Evolutionary conservation across 1,284 basidiomycete species (phyloP), one percentile per base, ranked within the genome.

Genomic region (Ceratobasidium papillatum): DNA sequence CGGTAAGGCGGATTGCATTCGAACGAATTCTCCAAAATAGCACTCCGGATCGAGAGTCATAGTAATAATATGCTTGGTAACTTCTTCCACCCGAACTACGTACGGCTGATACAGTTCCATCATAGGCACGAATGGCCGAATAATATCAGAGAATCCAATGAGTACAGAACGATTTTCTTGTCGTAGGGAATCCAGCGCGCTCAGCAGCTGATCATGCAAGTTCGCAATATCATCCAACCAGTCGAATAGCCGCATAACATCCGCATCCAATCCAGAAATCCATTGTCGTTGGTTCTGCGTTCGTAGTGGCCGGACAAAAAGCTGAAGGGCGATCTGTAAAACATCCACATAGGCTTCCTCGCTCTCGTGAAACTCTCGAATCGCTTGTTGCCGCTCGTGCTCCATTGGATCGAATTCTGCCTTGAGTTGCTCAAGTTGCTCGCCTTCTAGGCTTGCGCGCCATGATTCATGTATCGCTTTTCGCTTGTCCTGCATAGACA

Each of bases 21-120:
- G 84, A 12, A 97, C 85, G 81, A 96, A 97, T 80, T 94, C 92
- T 1, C 92, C 93, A 83, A 97, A 93, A 75, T 93, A 91, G 79
- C 85, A 89, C 19, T 82, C 81, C 19, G 82, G 80, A 76, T 91
- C 87, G 11, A 83, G 81, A n/a, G 88, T 81, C 77, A 90, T 83
- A 41, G 83, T 81, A 63, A 88, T 86, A 45, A 95, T 87, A 69
- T 86, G 79, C 7, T 84, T 82, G 1, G 86, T 85, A 0, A 91
- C 88, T 32, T 85, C 84, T 65, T 91, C 90, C 58, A 95, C 86
- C 61, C 89, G 85, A 17, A 93, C 89, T 2, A 97, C 83, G 81
- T 96, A 97, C 12, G 92, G 91, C 81, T 95, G 93, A 79, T 97
- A 94, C 3, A 93, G 86, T 80, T 95, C 91, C 47, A 96, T 82